Percentiles rank a stretch among this genome's conserved stretches.
phyloP scores from a whole-genome alignment of 768 basidiomycete species.

The Austroboletus eburneus region DNA sequence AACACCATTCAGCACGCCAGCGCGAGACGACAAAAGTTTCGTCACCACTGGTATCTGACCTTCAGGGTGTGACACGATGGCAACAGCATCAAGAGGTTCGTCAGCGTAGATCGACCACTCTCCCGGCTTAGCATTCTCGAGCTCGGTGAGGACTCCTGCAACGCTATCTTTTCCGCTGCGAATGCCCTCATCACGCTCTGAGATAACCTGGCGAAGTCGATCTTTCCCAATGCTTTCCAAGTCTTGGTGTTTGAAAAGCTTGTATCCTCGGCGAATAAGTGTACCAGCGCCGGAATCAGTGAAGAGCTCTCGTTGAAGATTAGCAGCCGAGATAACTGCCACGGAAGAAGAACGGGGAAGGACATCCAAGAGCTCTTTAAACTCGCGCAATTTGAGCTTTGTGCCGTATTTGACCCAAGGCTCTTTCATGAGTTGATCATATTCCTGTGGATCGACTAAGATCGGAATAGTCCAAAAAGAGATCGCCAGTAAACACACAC shows the following conservation, averaged over 20 bases:
- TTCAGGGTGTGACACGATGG: conserved; percentile 88
- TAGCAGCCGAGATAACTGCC: conserved; percentile 91
- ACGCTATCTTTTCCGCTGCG: conserved; percentile 79
- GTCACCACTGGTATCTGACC: conserved; percentile 89
- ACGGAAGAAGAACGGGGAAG: conserved; percentile 98
- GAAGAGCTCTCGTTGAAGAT: conserved; percentile 96
- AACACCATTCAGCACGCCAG: conserved; percentile 89
- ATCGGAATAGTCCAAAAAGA: neutral
- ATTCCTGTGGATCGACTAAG: conserved; percentile 56
- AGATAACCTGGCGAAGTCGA: conserved; percentile 89
- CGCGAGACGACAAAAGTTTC: conserved; percentile 84
- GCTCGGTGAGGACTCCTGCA: conserved; percentile 63
- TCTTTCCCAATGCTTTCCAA: conserved; percentile 88
- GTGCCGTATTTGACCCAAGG: conserved; percentile 99
- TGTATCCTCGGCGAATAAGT: conserved; percentile 96
- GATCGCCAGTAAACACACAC: conserved; percentile 32
- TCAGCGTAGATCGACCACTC: conserved; percentile 98
- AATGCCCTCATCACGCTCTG: conserved; percentile 94
- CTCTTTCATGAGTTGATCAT: conserved; percentile 94
- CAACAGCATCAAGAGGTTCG: conserved; percentile 93
- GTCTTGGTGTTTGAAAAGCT: conserved; percentile 84
- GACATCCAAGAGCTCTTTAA: conserved; percentile 97
- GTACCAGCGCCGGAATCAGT: conserved; percentile 98
- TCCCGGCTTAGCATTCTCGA: conserved; percentile 66
- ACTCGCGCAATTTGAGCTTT: conserved; percentile 97